phyloP scores from a whole-genome alignment of 2,329 filamentous ascomycete species.

The Dryadomyces sulphureus region DNA sequence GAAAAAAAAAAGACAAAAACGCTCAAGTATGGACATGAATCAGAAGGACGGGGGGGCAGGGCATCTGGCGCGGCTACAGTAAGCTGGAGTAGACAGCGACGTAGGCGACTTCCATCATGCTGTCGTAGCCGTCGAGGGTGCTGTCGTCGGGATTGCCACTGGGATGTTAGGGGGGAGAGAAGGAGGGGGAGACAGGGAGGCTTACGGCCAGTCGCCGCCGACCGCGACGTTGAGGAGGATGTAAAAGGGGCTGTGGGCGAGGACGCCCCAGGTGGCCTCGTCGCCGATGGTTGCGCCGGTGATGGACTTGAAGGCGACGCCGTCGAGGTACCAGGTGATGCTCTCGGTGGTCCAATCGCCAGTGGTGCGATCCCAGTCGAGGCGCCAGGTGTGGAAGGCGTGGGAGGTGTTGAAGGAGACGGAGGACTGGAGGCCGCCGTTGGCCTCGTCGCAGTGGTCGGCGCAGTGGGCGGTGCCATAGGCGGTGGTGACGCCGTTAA shows the following conservation, averaged over 20 bases:
- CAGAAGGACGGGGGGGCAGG: background rate
- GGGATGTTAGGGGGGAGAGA: background rate
- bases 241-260: conserved; percentile 32
- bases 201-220: conserved; percentile 31
- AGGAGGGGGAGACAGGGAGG: conserved; percentile 6
- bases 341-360: conserved; percentile 28
- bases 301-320: conserved; percentile 25
- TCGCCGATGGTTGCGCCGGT: conserved; percentile 27
- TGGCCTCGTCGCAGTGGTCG: conserved; percentile 37
- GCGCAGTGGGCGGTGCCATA: conserved; percentile 40
- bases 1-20: background rate
- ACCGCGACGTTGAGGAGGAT: conserved; percentile 38
- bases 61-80: background rate
- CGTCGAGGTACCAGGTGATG: conserved; percentile 32
- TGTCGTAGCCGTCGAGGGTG: conserved; percentile 12
- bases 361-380: conserved; percentile 30
- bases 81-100: conserved; percentile 14
- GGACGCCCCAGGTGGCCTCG: conserved; percentile 25
- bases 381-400: conserved; percentile 31
- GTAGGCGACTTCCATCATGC: conserved; percentile 17
- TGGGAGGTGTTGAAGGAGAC: conserved; percentile 21
- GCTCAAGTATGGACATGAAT: background rate
- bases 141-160: conserved; percentile 28
- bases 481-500: conserved; percentile 31
- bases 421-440: conserved; percentile 22